Base-by-base conservation (phyloP, 2,329 filamentous ascomycete species). In the Geosmithia morbida region DNA sequence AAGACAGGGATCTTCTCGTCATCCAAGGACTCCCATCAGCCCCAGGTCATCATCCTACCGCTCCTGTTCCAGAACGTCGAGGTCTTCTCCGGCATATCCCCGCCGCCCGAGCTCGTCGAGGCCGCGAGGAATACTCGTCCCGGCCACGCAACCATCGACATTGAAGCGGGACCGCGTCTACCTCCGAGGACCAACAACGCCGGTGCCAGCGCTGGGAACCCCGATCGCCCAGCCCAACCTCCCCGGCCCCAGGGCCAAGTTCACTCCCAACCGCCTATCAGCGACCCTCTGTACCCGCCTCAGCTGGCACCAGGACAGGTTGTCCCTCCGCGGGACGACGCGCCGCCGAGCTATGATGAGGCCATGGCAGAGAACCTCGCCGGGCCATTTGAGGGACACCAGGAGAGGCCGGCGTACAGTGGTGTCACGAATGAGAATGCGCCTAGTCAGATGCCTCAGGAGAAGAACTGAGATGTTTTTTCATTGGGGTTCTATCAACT, bases 301-400 rank as follows among this genome's bases (percentile, higher is more conserved):
- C 77, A 79, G 55, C 62, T 80, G 18, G 55, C 51, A 4, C 58
- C 61, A 1, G 60, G 61, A n/a, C 70, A 72, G 37, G 60, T 64
- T 8, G 70, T 61, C 1, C 62, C 68, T 17, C 58, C 61, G 0
- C 70, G 76, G 52, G 82, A 87, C 30, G 87, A 92, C 48, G 86
- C 87, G n/a, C 89, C 90, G 17, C 89, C 89, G 7, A 95, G 87
- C 57, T 97, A 97, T 59, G 88, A 95, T 64, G 89, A 96, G 63
- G 88, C 87, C 13, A 82, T 96, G 65, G 88, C 87, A 7, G 82
- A 86, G 53, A 77, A 81, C 49, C 65, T 92, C 51, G 63, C 69
- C 0, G 82, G 77, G 37, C 85, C 87, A 1, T 77, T 87, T 48
- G 77, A 87, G 59, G 84, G 51, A 68, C 52, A 56, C 51, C 59